phyloP scores from a whole-genome alignment of 257 asterid genomes.

The Nyctanthes arbortristis region DNA sequence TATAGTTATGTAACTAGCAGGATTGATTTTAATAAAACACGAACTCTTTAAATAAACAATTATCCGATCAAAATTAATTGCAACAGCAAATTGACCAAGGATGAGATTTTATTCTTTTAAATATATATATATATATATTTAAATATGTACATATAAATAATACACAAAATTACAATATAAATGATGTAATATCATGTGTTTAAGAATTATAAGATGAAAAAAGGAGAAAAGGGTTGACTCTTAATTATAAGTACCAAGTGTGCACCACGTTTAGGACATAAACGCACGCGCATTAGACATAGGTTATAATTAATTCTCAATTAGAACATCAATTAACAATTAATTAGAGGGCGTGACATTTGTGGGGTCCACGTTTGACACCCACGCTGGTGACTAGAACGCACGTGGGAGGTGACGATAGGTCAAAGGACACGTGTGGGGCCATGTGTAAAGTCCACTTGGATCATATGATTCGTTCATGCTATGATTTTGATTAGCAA shows the following conservation, averaged over 20 bases:
- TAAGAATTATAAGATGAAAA: neutral
- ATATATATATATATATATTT: no score
- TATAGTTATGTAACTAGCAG: neutral
- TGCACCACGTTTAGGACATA: neutral
- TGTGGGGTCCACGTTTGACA: conserved; percentile 50
- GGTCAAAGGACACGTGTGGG: neutral
- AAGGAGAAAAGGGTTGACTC: neutral
- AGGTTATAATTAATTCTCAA: conserved; percentile 18
- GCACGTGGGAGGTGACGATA: neutral
- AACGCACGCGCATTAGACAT: conserved; percentile 4
- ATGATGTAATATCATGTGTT: neutral
- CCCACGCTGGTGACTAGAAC: conserved; percentile 32
- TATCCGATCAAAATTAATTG: neutral
- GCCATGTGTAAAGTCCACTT: neutral
- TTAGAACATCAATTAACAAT: conserved; percentile 20
- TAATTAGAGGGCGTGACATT: conserved; percentile 52
- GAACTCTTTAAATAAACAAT: neutral
- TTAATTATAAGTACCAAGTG: neutral
- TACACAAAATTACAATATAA: neutral
- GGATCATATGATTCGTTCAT: neutral
- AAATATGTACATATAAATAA: neutral
- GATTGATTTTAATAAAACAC: neutral
- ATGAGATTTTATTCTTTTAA: neutral
- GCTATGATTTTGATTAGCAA: neutral
- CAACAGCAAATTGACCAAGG: neutral